Percentiles rank a stretch among this genome's conserved stretches.
phyloP scores from a whole-genome alignment of 1,284 basidiomycete genomes.

The Ustilago bromivora region DNA sequence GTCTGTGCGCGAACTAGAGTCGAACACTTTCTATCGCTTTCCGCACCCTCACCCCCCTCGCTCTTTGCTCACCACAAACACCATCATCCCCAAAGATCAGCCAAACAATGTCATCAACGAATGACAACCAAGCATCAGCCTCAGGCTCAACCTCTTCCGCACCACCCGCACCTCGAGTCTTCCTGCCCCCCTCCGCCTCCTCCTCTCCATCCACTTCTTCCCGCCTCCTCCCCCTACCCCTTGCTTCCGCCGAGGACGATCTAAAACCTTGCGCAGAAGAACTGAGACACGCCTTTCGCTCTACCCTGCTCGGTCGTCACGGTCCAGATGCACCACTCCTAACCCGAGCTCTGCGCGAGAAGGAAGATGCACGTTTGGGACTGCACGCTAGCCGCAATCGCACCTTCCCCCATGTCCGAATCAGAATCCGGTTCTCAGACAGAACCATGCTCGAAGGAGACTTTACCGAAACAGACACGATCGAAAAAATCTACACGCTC shows the following conservation, averaged over 20 bases:
- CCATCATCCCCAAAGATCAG: neutral
- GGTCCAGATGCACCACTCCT: conserved; percentile 82
- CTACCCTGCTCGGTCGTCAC: conserved; percentile 76
- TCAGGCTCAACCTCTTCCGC: neutral
- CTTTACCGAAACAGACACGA: conserved; percentile 81
- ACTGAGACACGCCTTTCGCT: conserved; percentile 77
- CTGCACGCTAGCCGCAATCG: conserved; percentile 76
- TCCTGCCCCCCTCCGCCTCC: conserved; percentile 25
- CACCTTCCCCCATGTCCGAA: conserved; percentile 82
- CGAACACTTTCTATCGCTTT: too few relatives aligned
- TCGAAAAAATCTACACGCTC: conserved; percentile 83
- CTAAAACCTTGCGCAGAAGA: conserved; percentile 80
- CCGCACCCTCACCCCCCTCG: too few relatives aligned
- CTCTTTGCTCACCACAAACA: too few relatives aligned
- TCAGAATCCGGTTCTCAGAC: conserved; percentile 84
- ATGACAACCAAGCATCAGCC: conserved; percentile 6
- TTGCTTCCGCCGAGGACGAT: conserved; percentile 35
- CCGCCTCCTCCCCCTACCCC: neutral
- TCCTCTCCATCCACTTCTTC: conserved; percentile 6
- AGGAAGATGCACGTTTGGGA: conserved; percentile 73
- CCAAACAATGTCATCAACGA: neutral
- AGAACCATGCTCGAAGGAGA: conserved; percentile 82
- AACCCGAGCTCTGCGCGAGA: conserved; percentile 78
- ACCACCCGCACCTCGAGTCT: conserved; percentile 8
- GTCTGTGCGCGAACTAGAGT: too few relatives aligned